Evolutionary conservation across 2,329 filamentous ascomycete species (phyloP).

Genomic region (Pseudogymnoascus sp.): DNA sequence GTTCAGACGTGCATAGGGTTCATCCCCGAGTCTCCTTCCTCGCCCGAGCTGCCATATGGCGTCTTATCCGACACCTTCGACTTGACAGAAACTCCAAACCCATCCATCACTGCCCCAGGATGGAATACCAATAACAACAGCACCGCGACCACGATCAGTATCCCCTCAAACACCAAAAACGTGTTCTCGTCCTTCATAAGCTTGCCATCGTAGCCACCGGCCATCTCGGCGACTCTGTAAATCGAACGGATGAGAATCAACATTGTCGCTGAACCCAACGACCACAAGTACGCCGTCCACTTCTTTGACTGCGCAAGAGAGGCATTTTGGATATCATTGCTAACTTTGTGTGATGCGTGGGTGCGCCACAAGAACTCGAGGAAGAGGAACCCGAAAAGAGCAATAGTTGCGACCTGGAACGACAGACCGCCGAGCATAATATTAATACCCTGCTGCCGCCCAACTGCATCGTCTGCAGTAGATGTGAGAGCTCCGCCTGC

Average conservation of each 20-base stretch:
- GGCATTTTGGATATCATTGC: not conserved
- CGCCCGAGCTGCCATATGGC: not conserved
- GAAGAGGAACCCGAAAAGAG: constrained; percentile 44
- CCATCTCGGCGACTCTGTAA: constrained; percentile 59
- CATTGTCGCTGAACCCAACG: constrained; percentile 43
- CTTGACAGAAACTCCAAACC: not conserved
- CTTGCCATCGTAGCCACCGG: constrained; percentile 52
- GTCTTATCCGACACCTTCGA: constrained; percentile 9
- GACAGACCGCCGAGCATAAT: constrained; percentile 58
- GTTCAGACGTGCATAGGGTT: not conserved
- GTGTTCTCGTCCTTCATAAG: constrained; percentile 48
- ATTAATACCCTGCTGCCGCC: constrained; percentile 27
- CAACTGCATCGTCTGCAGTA: constrained; percentile 40
- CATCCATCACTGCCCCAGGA: constrained; percentile 22
- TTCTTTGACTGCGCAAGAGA: not conserved
- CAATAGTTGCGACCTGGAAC: constrained; percentile 51
- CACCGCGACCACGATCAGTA: constrained; percentile 42
- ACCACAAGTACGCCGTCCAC: not conserved
- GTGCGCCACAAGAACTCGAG: constrained; percentile 42
- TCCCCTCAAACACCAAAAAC: constrained; percentile 52
- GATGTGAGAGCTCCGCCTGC: constrained; percentile 52
- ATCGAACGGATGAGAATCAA: constrained; percentile 57
- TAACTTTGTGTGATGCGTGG: constrained; percentile 9
- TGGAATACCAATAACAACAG: constrained; percentile 39
- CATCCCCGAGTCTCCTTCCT: not conserved